Evolutionary conservation across 768 basidiomycete species (phyloP).

Genomic region (Psilocybe tampanensis): DNA sequence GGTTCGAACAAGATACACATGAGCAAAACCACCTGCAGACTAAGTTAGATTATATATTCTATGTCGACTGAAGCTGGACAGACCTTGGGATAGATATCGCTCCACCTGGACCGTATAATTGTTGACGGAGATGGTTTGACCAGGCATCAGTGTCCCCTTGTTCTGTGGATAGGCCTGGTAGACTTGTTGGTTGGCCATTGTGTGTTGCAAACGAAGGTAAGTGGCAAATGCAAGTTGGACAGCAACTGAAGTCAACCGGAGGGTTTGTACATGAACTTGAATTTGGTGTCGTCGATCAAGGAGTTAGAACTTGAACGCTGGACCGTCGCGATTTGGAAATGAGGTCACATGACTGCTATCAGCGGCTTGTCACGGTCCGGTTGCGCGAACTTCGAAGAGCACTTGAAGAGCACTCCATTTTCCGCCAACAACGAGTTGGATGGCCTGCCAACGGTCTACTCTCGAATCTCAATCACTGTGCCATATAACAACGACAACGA

Average conservation of each 20-base stretch:
- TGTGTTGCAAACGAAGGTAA: conserved; percentile 12
- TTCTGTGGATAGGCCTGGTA: conserved; percentile 51
- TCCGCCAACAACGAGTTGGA: too few species aligned
- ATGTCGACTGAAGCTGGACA: conserved; percentile 18
- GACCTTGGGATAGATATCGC: conserved; percentile 94
- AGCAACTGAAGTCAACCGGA: conserved; percentile 14
- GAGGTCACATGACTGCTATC: conserved; percentile 24
- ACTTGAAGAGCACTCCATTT: too few species aligned
- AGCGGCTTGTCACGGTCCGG: too few species aligned
- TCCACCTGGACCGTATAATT: conserved; percentile 91
- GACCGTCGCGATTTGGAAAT: conserved; percentile 26
- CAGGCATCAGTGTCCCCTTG: conserved; percentile 75
- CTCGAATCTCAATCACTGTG: neutral
- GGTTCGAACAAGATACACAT: conserved; percentile 94
- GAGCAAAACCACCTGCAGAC: conserved; percentile 90
- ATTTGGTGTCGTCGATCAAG: conserved; percentile 19
- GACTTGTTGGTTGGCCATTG: conserved; percentile 55
- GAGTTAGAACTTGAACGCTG: conserved; percentile 26
- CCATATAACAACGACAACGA: neutral
- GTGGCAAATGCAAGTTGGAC: neutral
- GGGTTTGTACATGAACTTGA: conserved; percentile 18
- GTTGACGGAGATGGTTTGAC: conserved; percentile 89
- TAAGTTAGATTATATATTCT: conserved; percentile 11
- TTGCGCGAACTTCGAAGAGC: too few species aligned
- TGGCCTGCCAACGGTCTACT: neutral